Evolutionary conservation across 1,139 yeast species (phyloP).

Genomic region (Candida freyschussii): DNA sequence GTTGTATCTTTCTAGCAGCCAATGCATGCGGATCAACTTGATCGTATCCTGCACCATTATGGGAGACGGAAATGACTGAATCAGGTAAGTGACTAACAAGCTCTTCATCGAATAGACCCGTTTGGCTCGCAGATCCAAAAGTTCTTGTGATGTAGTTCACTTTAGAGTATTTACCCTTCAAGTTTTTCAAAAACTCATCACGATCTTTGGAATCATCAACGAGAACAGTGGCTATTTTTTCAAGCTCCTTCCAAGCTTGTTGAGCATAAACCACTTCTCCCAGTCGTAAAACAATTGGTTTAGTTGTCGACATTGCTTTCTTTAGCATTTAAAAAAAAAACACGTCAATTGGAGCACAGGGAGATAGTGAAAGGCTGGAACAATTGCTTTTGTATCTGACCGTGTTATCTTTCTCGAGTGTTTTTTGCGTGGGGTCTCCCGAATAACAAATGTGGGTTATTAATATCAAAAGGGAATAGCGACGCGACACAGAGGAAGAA

Average conservation of each 20-base stretch:
- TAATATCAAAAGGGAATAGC: too few species aligned
- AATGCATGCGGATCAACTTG: slow-evolving; percentile 54
- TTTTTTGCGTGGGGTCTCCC: neutral
- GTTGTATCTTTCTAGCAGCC: slow-evolving; percentile 43
- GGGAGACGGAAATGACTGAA: slow-evolving; percentile 60
- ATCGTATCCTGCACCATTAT: slow-evolving; percentile 94
- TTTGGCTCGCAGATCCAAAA: slow-evolving; percentile 39
- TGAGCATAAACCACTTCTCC: slow-evolving; percentile 52
- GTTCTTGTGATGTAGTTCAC: slow-evolving; percentile 50
- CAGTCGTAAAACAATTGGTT: slow-evolving; percentile 55
- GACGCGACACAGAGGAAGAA: too few species aligned
- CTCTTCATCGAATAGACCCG: slow-evolving; percentile 79
- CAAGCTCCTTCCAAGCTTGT: slow-evolving; percentile 50
- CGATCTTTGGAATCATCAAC: slow-evolving; percentile 42
- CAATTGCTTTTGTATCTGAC: neutral
- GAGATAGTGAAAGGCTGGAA: neutral
- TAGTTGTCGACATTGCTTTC: slow-evolving; percentile 19
- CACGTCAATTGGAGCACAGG: too few species aligned
- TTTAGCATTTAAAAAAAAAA: slow-evolving; percentile 2
- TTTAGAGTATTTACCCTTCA: slow-evolving; percentile 33
- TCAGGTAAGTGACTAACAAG: slow-evolving; percentile 56
- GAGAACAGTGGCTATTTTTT: slow-evolving; percentile 46
- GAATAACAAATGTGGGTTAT: neutral
- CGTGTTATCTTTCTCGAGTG: neutral
- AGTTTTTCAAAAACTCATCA: slow-evolving; percentile 46